Evolutionary conservation across 2,329 filamentous ascomycete species (phyloP).

Genomic region (Stachybotrys elegans): DNA sequence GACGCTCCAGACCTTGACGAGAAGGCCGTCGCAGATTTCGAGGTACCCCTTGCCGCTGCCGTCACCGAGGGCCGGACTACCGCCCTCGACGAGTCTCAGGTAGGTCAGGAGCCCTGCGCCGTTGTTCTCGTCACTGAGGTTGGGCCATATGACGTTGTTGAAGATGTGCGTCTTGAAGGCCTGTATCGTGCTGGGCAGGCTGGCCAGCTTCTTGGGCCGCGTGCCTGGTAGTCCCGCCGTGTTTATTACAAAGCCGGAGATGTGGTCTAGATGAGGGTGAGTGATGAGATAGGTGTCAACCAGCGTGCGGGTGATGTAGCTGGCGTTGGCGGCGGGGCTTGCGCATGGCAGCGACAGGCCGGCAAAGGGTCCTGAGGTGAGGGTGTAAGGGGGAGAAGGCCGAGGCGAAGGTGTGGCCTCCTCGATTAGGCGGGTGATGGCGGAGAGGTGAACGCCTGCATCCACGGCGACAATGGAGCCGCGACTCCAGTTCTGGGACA

Average conservation of each 20-base stretch:
- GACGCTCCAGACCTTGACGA: conserved; percentile 81
- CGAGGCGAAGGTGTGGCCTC: conserved; percentile 35
- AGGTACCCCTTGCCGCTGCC: conserved; percentile 79
- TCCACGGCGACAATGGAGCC: conserved; percentile 89
- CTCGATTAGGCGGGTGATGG: conserved; percentile 76
- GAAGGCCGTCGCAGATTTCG: conserved; percentile 81
- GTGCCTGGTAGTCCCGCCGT: conserved; percentile 79
- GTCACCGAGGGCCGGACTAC: conserved; percentile 76
- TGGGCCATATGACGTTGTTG: conserved; percentile 97
- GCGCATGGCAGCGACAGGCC: conserved; percentile 67
- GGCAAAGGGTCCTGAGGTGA: conserved; percentile 69
- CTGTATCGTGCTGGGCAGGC: conserved; percentile 80
- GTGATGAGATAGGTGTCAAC: conserved; percentile 90
- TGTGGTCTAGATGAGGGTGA: conserved; percentile 94
- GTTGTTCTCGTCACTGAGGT: conserved; percentile 91
- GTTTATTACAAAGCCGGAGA: conserved; percentile 88
- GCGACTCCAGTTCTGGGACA: conserved; percentile 71
- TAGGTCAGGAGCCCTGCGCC: conserved; percentile 91
- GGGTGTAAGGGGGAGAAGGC: conserved; percentile 40
- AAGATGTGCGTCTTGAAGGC: conserved; percentile 94
- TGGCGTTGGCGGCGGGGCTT: conserved; percentile 70
- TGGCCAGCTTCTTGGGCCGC: conserved; percentile 80
- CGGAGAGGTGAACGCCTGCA: conserved; percentile 81
- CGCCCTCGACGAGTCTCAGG: conserved; percentile 80
- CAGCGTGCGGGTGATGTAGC: conserved; percentile 71